Evolutionary conservation across 306 rosid genomes (phyloP).

Genomic region (Purshia tridentata): DNA sequence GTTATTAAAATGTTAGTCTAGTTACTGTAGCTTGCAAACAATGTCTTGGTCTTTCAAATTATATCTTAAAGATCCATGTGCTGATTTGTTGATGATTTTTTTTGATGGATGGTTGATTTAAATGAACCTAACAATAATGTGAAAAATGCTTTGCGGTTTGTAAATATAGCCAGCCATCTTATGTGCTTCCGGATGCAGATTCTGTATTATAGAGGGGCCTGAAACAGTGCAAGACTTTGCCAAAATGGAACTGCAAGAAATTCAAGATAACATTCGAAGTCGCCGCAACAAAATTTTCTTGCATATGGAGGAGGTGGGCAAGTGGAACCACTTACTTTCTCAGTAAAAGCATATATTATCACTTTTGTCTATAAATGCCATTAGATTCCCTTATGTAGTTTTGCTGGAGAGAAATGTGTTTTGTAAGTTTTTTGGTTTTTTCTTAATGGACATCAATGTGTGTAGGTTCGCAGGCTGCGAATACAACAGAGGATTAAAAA

Average conservation of each 20-base stretch:
- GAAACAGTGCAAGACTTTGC: constrained; percentile 85
- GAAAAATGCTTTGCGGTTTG: neutral
- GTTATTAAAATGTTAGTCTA: too few species aligned
- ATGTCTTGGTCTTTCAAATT: neutral
- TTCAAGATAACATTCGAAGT: constrained; percentile 85
- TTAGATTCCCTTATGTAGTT: neutral
- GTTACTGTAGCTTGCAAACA: neutral
- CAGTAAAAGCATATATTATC: neutral
- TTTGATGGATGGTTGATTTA: neutral
- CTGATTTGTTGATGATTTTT: too few species aligned
- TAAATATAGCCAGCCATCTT: neutral
- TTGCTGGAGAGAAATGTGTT: neutral
- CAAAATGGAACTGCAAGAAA: constrained; percentile 86
- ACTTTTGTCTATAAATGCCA: neutral
- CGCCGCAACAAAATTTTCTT: constrained; percentile 89
- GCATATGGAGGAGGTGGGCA: constrained; percentile 92
- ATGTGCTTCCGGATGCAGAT: constrained; percentile 41
- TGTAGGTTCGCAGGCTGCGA: constrained; percentile 94
- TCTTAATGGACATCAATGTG: constrained; percentile 12
- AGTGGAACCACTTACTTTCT: constrained; percentile 3
- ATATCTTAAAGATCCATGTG: too few species aligned
- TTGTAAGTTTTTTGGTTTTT: neutral
- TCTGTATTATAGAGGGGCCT: constrained; percentile 96
- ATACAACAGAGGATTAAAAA: constrained; percentile 86
- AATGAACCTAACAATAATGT: neutral